Evolutionary conservation across 352 stramenopile genomes (phyloP), one percentile per base, ranked within the genome.

Genomic region (Phytophthora hibernalis): DNA sequence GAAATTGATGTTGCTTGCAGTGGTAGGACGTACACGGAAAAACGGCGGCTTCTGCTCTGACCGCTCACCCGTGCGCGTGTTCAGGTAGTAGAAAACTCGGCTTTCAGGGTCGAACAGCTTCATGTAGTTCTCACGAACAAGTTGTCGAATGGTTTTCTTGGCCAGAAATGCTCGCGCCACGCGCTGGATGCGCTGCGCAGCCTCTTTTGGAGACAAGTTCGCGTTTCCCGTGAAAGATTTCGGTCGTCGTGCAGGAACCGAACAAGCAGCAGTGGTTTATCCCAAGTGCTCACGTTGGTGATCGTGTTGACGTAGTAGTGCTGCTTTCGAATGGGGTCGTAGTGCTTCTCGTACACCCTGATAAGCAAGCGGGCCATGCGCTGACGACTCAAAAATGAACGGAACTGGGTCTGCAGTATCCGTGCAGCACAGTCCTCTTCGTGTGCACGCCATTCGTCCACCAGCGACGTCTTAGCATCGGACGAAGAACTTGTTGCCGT

Each of bases 101-200:
- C 67, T 83, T 3, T 69, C 47, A 0, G 45, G 15, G 38, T 90
- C 75, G 50, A 90, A 89, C 11, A 92, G 81, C 72, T 90, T 90
- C 83, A 92, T 92, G 74, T 89, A 92, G 54, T 72, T 82, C 48
- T 92, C 83, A 9, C 77, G 76, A 5, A 92, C 69, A 28, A 90
- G 65, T 33, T 61, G 51, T 5, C 79, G 71, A 20, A 92, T 76
- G 1, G 62, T 54, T 11, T 57, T 64, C 33, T 65, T 63, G 10
- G 83, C 83, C 0, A 90, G 43, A 31, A 77, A 79, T 12, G 70
- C 74, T 7, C 83, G 69, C 3, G 42, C 74, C 1, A 74, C 33
- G 3, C 83, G 77, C 53, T 92, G 83, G 44, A 92, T 89, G 2
- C 79, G 67, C 45, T 75, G 68, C 0, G 77, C 67, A 9, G 83